Conservation (phyloP, 1,139 yeast genomes). For the Yamadazyma taylorii region DNA sequence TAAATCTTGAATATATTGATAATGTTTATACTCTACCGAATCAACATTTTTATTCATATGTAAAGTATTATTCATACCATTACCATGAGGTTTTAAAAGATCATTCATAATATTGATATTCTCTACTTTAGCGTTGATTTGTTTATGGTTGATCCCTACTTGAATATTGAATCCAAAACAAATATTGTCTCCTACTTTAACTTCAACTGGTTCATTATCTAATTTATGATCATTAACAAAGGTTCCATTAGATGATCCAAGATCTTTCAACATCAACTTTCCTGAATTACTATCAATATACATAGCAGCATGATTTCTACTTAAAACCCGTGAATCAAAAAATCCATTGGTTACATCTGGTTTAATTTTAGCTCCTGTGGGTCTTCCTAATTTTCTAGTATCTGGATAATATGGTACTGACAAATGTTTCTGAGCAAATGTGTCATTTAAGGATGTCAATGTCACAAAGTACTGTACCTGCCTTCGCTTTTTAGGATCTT, state of each 20-base stretch:
- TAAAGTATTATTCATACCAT: slow-evolving; percentile 9
- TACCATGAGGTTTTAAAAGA: slow-evolving; percentile 18
- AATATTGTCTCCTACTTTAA: slow-evolving; percentile 73
- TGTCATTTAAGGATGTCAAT: slow-evolving; percentile 72
- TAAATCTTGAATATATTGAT: slow-evolving; percentile 44
- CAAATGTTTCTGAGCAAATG: slow-evolving; percentile 77
- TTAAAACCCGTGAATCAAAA: slow-evolving; percentile 89
- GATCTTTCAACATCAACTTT: slow-evolving; percentile 74
- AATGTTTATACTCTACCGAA: slow-evolving; percentile 40
- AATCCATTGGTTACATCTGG: slow-evolving; percentile 86
- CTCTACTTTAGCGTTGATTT: slow-evolving; percentile 78
- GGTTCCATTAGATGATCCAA: slow-evolving; percentile 93
- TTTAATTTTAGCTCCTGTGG: slow-evolving; percentile 67
- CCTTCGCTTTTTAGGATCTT: slow-evolving; percentile 25
- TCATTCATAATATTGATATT: slow-evolving; percentile 62
- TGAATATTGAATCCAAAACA: slow-evolving; percentile 93
- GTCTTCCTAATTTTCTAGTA: slow-evolving; percentile 85
- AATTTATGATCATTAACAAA: slow-evolving; percentile 78
- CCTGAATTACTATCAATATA: slow-evolving; percentile 72
- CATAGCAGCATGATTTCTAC: slow-evolving; percentile 91
- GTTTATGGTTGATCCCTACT: slow-evolving; percentile 77
- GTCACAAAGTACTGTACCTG: slow-evolving; percentile 57
- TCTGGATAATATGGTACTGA: slow-evolving; percentile 83
- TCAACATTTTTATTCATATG: slow-evolving; percentile 10
- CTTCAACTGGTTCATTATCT: slow-evolving; percentile 60